Evolutionary conservation across 345 rosid species (phyloP), one percentile per base, ranked within the genome.

Genomic region (Geranium brycei): DNA sequence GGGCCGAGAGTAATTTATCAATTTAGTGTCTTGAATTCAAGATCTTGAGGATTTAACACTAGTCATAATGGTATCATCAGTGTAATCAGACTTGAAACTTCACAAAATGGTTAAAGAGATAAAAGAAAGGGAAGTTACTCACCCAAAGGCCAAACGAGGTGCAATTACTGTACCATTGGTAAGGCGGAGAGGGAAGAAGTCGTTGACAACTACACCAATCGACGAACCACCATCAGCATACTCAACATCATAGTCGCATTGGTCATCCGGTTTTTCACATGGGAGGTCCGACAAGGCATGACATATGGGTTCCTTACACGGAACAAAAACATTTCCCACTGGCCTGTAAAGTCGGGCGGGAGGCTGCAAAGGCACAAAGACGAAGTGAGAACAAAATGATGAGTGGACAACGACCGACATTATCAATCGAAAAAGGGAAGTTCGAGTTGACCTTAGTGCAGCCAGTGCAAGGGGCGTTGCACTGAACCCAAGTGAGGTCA

Each of bases 401-500:
- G 28, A 57, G 59, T 23, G 61, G 47, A 1, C 23, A 61, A 15
- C 4, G 17, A 17, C 0, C 19, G 41, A 35, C 59, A 2, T 57
- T 7, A 57, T 16, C 59, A 47, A 6, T 6, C 12, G 15, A 47
- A 23, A 62, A 72, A 23, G 31, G 40, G 31, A 1, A 35, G 12
- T 16, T 58, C 28, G n/a, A 23, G 28, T 0, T 64, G 72, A 92
- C 98, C 98, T 69, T 69, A 13, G 87, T 86, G 85, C 98, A 92
- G 19, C 91, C 81, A 2, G 19, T 77, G 71, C 98, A 92, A 28
- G 98, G 96, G 38, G 95, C 98, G 82, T 89, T 88, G 65, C 98
- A 92, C 62, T 92, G 95, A 60, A 92, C 87, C 98, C 98, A 92
- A 67, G 97, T 87, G 38, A 89, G 81, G 67, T 92, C 98, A 71